Evolutionary conservation across 441 rosid genomes (phyloP).

Genomic region (Raphanus hybrid): DNA sequence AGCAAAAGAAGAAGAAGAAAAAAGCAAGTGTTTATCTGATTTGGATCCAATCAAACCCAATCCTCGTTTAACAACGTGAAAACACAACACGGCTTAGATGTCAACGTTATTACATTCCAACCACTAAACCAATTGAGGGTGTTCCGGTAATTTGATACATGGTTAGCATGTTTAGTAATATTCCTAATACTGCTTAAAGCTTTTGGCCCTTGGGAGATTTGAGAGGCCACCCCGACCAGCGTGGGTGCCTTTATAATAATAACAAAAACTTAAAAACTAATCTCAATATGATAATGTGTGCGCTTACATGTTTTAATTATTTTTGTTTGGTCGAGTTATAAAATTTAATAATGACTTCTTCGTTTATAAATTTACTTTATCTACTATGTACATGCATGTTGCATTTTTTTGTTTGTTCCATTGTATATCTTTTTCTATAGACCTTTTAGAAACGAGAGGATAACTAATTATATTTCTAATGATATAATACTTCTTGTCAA

Average conservation of each 20-base stretch:
- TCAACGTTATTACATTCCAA: constrained; percentile 24
- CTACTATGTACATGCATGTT: constrained; percentile 38
- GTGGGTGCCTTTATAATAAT: constrained; percentile 19
- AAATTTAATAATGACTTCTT: constrained; percentile 23
- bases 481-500: constrained; percentile 4
- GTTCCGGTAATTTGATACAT: constrained; percentile 1
- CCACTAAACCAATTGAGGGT: constrained; percentile 24
- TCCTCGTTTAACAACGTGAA: constrained; percentile 35
- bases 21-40: constrained; percentile 35
- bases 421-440: constrained; percentile 20
- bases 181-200: constrained; percentile 14
- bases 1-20: neutral
- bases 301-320: constrained; percentile 31
- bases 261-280: neutral
- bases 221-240: constrained; percentile 30
- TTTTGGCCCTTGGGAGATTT: constrained; percentile 35
- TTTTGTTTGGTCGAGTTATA: constrained; percentile 28
- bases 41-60: constrained; percentile 38
- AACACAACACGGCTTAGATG: constrained; percentile 27
- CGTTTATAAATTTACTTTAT: constrained; percentile 15
- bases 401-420: constrained; percentile 33
- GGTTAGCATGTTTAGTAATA: constrained; percentile 29
- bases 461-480: neutral
- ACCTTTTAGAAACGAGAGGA: constrained; percentile 22
- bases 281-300: constrained; percentile 31